These are phyloP conservation scores for Sinapis alba DNA, from an alignment of 441 rosid species.

Conservation along the genomic window DNA sequence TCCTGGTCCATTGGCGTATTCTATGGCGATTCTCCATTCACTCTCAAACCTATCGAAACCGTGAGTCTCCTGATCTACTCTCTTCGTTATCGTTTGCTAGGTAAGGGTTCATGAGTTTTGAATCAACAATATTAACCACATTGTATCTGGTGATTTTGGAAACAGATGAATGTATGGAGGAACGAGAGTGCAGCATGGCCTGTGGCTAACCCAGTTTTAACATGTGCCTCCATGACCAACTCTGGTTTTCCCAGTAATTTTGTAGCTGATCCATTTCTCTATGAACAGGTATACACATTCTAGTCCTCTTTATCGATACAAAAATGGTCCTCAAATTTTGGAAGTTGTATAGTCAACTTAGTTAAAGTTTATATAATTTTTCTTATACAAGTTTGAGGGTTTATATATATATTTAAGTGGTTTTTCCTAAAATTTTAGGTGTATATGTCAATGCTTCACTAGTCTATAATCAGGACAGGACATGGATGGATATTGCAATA, in stretches of 20 bases:
- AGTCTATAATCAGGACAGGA: background rate
- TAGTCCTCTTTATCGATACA: background rate
- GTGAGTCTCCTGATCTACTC: constrained; percentile 45
- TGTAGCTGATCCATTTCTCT: constrained; percentile 93
- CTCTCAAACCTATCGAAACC: constrained; percentile 86
- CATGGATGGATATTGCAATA: background rate
- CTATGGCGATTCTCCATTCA: constrained; percentile 87
- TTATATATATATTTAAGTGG: too few relatives aligned
- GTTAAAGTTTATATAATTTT: too few relatives aligned
- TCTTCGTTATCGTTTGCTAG: background rate
- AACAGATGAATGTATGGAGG: constrained; percentile 73
- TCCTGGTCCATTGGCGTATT: constrained; percentile 95
- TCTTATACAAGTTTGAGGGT: too few relatives aligned
- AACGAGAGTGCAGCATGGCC: constrained; percentile 89
- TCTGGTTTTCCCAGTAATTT: constrained; percentile 86
- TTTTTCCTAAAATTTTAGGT: too few relatives aligned
- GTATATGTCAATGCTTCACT: too few relatives aligned
- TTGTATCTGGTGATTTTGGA: background rate
- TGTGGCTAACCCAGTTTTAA: constrained; percentile 85
- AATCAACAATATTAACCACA: background rate
- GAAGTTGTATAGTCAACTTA: too few relatives aligned
- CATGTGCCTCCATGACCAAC: constrained; percentile 83
- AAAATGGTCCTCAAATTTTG: too few relatives aligned
- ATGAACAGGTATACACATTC: constrained; percentile 58
- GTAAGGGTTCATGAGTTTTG: background rate